These are phyloP conservation scores for Venturia nashicola DNA, from an alignment of 2,329 filamentous ascomycete genomes.

Conservation along the genomic window DNA sequence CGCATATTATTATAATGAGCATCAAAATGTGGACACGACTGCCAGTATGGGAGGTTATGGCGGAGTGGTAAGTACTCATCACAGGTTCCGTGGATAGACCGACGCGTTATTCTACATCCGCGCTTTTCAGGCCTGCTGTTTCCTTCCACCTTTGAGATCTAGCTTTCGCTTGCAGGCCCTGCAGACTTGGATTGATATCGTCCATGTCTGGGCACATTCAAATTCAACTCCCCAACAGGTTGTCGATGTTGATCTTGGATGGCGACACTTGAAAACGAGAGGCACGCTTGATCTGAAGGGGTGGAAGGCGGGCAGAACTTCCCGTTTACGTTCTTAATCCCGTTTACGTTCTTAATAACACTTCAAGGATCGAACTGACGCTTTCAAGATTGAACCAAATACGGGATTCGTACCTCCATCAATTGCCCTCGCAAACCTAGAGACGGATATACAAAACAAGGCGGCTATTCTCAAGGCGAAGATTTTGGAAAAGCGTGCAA, in stretches of 20 bases:
- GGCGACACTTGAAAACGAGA: no score
- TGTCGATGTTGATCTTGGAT: neutral
- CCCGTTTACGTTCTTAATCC: no score
- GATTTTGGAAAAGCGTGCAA: slow-evolving; percentile 1
- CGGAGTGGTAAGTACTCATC: neutral
- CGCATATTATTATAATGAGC: neutral
- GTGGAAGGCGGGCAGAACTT: neutral
- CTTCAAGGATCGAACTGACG: neutral
- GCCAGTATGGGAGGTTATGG: neutral
- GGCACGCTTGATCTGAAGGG: neutral
- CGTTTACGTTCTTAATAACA: neutral
- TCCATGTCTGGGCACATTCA: neutral
- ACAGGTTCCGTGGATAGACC: neutral
- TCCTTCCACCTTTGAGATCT: no score
- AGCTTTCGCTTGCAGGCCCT: neutral
- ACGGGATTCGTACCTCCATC: neutral
- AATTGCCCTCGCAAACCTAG: neutral
- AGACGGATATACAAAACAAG: neutral
- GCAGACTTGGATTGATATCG: neutral
- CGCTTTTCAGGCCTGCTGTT: neutral
- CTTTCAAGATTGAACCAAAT: neutral
- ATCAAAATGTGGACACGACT: neutral
- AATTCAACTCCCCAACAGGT: neutral
- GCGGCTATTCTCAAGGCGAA: neutral
- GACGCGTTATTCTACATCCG: neutral